A percentile compares a stretch with the other conserved stretches of the same genome.
Evolutionary conservation across 2,329 filamentous ascomycete species (phyloP).

Genomic region (Mariannaea elegans): DNA sequence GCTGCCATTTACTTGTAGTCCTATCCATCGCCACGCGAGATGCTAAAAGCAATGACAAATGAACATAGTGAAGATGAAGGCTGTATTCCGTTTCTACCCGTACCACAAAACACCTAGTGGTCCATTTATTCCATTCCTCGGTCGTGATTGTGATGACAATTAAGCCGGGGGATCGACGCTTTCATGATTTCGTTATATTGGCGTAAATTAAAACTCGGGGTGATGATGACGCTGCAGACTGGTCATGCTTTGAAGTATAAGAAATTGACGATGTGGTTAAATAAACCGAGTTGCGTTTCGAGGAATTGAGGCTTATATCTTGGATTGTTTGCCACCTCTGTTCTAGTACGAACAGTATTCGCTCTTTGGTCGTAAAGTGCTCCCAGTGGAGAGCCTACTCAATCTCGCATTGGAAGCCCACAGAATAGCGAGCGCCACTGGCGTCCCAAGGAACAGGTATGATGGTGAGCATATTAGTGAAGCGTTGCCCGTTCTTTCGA

Average conservation of each 20-base stretch:
- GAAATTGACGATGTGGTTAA: not conserved
- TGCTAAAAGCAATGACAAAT: not conserved
- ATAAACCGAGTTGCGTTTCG: not conserved
- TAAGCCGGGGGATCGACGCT: slow-evolving; percentile 30
- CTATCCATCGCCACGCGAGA: not conserved
- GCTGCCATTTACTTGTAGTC: not conserved
- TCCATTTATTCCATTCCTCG: slow-evolving; percentile 16
- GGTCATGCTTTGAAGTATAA: not conserved
- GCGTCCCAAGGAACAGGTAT: slow-evolving; percentile 78
- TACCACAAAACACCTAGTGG: slow-evolving; percentile 33
- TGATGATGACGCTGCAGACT: not conserved
- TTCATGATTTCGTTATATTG: slow-evolving; percentile 32
- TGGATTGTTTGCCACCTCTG: not conserved
- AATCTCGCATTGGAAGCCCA: slow-evolving; percentile 82
- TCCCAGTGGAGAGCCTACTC: slow-evolving; percentile 38
- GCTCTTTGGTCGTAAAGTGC: too few species aligned
- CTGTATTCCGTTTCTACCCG: slow-evolving; percentile 5
- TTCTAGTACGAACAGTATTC: not conserved
- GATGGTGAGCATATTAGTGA: slow-evolving; percentile 86
- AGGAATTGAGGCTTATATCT: not conserved
- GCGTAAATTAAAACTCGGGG: slow-evolving; percentile 12
- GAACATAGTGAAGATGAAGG: not conserved
- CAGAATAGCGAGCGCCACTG: slow-evolving; percentile 73
- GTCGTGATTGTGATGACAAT: slow-evolving; percentile 4
- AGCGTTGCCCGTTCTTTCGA: slow-evolving; percentile 79